Conservation (phyloP, 2,329 filamentous ascomycete species). For the Diaporthe longicolla region DNA sequence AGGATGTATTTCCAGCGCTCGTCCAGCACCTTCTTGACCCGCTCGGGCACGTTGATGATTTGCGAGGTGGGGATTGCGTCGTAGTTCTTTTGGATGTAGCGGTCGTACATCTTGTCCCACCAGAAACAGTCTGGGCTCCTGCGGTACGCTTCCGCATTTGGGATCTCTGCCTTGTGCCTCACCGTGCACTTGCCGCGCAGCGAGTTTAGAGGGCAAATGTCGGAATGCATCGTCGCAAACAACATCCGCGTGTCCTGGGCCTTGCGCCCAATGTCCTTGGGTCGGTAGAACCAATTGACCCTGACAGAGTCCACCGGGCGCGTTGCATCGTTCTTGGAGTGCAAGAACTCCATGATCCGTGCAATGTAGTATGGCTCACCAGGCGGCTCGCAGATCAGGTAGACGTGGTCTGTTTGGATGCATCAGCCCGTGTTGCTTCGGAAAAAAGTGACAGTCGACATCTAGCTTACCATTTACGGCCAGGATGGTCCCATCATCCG, state of each 20-base stretch:
- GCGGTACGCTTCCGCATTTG: conserved; percentile 85
- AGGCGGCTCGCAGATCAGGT: conserved; percentile 96
- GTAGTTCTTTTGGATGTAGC: conserved; percentile 98
- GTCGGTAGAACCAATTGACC: conserved; percentile 99
- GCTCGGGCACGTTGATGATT: conserved; percentile 96
- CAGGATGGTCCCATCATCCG: conserved; percentile 91
- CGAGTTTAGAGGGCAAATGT: conserved; percentile 92
- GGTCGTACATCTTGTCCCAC: conserved; percentile 97
- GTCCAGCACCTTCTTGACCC: conserved; percentile 95
- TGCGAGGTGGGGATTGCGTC: conserved; percentile 92
- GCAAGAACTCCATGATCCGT: conserved; percentile 98
- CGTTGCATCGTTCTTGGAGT: conserved; percentile 79
- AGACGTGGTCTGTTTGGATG: conserved; percentile 76
- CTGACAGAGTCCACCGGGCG: conserved; percentile 87
- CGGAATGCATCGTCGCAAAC: conserved; percentile 98
- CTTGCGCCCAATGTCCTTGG: conserved; percentile 94
- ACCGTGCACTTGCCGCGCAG: conserved; percentile 95
- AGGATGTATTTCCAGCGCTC: conserved; percentile 97
- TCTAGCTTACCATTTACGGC: conserved; percentile 82
- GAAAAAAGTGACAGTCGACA: conserved; percentile 16
- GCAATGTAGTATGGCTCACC: conserved; percentile 98
- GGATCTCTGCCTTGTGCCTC: conserved; percentile 87
- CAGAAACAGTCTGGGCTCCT: conserved; percentile 91
- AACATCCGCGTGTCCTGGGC: conserved; percentile 91
- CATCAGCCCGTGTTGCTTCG: conserved; percentile 22